phyloP scores from a whole-genome alignment of 2,329 filamentous ascomycete species.

The Aspergillus brasiliensis region DNA sequence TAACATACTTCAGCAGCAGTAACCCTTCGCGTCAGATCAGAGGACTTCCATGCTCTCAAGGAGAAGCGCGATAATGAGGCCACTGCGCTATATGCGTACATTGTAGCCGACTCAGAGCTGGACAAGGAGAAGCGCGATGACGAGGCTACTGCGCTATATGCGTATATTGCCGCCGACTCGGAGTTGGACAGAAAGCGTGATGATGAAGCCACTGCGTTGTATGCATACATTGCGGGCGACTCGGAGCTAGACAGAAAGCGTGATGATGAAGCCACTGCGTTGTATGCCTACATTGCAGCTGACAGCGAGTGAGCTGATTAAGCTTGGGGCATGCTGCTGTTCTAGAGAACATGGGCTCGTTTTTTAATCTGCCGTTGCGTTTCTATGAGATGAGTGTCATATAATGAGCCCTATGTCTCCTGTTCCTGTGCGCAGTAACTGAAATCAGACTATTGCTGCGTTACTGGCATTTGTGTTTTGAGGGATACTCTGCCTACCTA shows the following conservation, averaged over 20 bases:
- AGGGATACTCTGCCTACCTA: no score
- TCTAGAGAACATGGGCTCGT: no score
- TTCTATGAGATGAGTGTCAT: not conserved
- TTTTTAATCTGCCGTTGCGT: no score
- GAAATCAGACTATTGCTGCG: no score
- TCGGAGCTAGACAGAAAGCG: not conserved
- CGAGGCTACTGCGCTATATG: not conserved
- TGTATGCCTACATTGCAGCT: not conserved
- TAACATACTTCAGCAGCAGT: not conserved
- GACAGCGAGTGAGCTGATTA: not conserved
- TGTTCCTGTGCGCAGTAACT: no score
- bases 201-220: not conserved
- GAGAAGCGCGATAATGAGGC: not conserved
- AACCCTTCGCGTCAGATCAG: not conserved
- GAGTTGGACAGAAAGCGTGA: not conserved
- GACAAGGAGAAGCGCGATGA: not conserved
- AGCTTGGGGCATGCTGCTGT: not conserved
- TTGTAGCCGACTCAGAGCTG: not conserved
- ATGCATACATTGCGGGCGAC: not conserved
- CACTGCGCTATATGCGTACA: not conserved
- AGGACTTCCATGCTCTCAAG: not conserved
- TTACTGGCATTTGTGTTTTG: no score
- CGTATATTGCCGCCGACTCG: not conserved
- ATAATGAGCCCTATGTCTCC: not conserved
- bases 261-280: not conserved